Conservation (phyloP, 2,329 filamentous ascomycete genomes). For the Celoporthe dispersa region DNA sequence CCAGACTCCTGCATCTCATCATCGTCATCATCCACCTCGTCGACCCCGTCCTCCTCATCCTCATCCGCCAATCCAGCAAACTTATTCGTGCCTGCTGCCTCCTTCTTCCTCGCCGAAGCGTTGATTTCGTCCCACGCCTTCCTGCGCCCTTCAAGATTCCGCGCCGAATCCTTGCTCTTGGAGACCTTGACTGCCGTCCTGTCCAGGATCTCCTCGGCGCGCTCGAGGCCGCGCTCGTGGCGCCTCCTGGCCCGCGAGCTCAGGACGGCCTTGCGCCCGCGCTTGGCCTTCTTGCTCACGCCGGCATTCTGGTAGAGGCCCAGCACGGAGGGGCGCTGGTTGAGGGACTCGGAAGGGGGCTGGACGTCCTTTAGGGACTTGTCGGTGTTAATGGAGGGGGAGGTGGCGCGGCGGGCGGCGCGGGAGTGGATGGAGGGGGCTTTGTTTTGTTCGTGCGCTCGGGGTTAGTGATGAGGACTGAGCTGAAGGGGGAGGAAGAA, state of each 20-base stretch:
- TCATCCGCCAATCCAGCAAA: slow-evolving; percentile 30
- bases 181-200: slow-evolving; percentile 60
- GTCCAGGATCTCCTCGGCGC: slow-evolving; percentile 63
- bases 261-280: slow-evolving; percentile 56
- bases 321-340: slow-evolving; percentile 67
- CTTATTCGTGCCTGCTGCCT: slow-evolving; percentile 18
- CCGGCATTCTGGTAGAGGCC: slow-evolving; percentile 70
- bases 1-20: slow-evolving; percentile 19
- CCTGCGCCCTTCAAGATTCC: slow-evolving; percentile 52
- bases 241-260: slow-evolving; percentile 60
- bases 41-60: slow-evolving; percentile 29
- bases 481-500: not conserved
- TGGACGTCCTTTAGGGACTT: slow-evolving; percentile 69
- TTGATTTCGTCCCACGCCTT: slow-evolving; percentile 66
- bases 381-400: slow-evolving; percentile 71
- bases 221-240: slow-evolving; percentile 61
- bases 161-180: slow-evolving; percentile 56
- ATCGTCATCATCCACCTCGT: slow-evolving; percentile 32
- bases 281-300: slow-evolving; percentile 68
- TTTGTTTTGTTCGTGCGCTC: slow-evolving; percentile 38
- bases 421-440: slow-evolving; percentile 72
- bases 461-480: not conserved
- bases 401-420: slow-evolving; percentile 73
- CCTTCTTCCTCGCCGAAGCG: slow-evolving; percentile 36
- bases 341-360: slow-evolving; percentile 52